Conservation (phyloP, 192 early-diverging fungal genomes). For the Backusella liffmaniae region DNA sequence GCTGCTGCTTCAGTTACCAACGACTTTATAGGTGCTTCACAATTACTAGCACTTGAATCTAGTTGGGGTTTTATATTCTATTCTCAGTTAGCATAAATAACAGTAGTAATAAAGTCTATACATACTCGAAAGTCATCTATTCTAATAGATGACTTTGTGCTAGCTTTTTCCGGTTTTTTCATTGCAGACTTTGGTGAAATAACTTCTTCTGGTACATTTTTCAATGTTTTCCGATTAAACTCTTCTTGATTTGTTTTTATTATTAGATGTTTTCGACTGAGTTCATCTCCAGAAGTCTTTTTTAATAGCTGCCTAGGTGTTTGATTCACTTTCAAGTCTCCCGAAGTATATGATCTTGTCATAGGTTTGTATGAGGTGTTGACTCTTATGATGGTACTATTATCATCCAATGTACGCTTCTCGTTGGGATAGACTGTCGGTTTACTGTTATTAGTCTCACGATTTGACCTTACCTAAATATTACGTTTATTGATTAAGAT, state of each 20-base stretch:
- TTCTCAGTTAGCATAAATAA: not conserved
- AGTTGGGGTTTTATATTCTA: not conserved
- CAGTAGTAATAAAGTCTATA: not conserved
- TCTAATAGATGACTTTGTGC: not conserved
- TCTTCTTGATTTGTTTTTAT: not conserved
- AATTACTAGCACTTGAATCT: not conserved
- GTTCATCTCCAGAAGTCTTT: not conserved
- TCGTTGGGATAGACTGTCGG: not conserved
- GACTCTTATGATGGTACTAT: not conserved
- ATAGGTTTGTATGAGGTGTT: not conserved
- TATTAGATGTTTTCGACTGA: not conserved
- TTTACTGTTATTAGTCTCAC: not conserved
- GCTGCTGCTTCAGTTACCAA: not conserved
- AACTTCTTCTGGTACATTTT: not conserved
- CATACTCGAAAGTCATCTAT: slow-evolving; percentile 1
- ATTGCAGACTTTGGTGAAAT: not conserved
- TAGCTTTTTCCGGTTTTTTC: not conserved
- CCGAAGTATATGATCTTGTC: not conserved
- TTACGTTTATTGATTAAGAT: not conserved
- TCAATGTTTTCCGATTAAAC: not conserved
- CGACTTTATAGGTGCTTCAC: not conserved
- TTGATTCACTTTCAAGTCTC: not conserved
- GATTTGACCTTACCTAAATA: not conserved
- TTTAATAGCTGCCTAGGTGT: not conserved
- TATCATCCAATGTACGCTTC: not conserved